Evolutionary conservation across 345 rosid genomes (phyloP), one percentile per base, ranked within the genome.

Genomic region (Jatropha curcas): DNA sequence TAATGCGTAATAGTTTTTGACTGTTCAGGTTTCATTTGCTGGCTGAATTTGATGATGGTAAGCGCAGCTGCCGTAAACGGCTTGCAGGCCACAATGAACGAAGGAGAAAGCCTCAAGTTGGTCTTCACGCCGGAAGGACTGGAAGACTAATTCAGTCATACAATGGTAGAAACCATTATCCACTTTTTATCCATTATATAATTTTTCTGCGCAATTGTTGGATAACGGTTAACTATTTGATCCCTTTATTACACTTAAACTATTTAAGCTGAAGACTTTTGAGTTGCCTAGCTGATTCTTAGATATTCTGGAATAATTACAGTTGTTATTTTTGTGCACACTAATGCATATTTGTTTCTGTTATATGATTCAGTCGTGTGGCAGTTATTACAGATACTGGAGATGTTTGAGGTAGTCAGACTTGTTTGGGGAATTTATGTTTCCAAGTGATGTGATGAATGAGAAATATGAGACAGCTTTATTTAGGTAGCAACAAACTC

Each of bases 41-140:
- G 60, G 71, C 53, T 34, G 86, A 83, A 77, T 83, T 83, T 60
- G 86, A 83, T 74, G 86, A 80, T 64, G 82, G 82, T 33, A 83
- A 83, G 73, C 86, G 86, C 37, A 83, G 86, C 71, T 83, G 86
- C 72, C 83, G 86, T 55, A 83, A 67, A 70, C 86, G 86, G 65
- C 79, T 83, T 52, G 83, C 86, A 50, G 83, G 83, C 43, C 86
- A 83, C 71, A 83, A 83, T 65, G 81, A 80, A 52, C 79, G 86
- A 8, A 68, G 86, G 65, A 77, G 86, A 69, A 83, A 80, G 65
- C 83, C 86, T 61, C 84, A 78, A 65, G 78, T 39, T 51, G 61
- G 56, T 60, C 7, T 50, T 68, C 62, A 60, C 27, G 83, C 87
- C 1, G 80, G 88, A 72, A 81, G 84, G 67, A 65, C 68, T 22